Evolutionary conservation across 1,284 basidiomycete genomes (phyloP).

Genomic region (Ceratobasidium sp.): DNA sequence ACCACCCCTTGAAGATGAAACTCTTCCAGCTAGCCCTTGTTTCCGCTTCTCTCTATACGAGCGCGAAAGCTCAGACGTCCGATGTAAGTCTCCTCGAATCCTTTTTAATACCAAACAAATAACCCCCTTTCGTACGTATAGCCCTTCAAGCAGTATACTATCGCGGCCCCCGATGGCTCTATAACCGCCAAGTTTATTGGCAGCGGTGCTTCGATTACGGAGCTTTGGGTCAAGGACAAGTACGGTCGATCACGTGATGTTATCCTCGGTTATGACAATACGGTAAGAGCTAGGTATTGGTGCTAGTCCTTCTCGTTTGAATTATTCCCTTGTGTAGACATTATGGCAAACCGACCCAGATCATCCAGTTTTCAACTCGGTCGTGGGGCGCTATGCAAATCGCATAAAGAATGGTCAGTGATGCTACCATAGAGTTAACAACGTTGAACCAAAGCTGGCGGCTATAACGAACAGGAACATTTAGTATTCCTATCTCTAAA

Average conservation of each 20-base stretch:
- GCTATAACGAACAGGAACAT: slow-evolving; percentile 51
- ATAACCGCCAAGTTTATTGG: slow-evolving; percentile 25
- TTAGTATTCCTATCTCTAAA: slow-evolving; percentile 57
- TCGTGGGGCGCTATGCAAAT: slow-evolving; percentile 53
- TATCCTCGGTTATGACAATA: slow-evolving; percentile 26
- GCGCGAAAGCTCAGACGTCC: not conserved
- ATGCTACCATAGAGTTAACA: not conserved
- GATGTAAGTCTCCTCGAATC: not conserved
- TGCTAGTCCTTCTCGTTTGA: not conserved
- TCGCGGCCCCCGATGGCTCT: slow-evolving; percentile 19
- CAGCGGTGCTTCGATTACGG: slow-evolving; percentile 25
- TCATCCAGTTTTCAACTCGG: slow-evolving; percentile 10
- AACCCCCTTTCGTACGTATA: not conserved
- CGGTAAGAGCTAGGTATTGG: not conserved
- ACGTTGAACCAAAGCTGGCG: no score
- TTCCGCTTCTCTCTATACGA: not conserved
- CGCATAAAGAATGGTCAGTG: slow-evolving; percentile 52
- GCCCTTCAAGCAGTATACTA: slow-evolving; percentile 26
- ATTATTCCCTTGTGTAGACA: not conserved
- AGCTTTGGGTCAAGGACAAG: slow-evolving; percentile 37
- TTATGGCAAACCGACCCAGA: slow-evolving; percentile 24
- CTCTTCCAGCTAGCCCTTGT: not conserved
- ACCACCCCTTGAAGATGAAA: not conserved
- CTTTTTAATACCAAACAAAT: not conserved
- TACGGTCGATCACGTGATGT: slow-evolving; percentile 2